Percentiles rank a stretch among this genome's conserved stretches.
Evolutionary conservation across 148 eudicot species (phyloP).

Genomic region (Spergularia marina): DNA sequence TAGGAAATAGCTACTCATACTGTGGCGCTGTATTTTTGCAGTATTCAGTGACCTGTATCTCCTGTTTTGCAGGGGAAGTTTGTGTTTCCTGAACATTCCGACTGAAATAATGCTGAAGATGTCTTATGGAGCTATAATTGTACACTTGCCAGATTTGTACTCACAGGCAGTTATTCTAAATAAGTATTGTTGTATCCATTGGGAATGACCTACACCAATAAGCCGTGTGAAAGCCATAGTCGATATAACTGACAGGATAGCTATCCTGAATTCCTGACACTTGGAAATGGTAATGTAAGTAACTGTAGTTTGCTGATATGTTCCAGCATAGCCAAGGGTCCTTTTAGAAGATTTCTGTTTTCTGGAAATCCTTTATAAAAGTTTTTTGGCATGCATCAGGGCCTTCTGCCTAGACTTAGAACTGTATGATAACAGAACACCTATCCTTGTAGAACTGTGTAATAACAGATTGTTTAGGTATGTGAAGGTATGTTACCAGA

Average conservation of each 20-base stretch:
- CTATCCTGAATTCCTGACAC: not conserved
- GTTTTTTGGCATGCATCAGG: too few relatives aligned
- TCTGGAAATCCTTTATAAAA: not conserved
- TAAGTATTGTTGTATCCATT: not conserved
- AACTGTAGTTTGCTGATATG: not conserved
- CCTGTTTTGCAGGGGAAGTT: constrained; percentile 22
- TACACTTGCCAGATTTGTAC: constrained; percentile 10
- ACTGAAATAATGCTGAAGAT: not conserved
- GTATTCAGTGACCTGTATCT: not conserved
- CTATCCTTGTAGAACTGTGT: too few relatives aligned
- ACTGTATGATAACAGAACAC: too few relatives aligned
- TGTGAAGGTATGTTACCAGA: too few relatives aligned
- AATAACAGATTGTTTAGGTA: too few relatives aligned
- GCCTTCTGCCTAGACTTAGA: too few relatives aligned
- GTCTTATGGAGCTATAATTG: not conserved
- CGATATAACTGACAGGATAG: not conserved
- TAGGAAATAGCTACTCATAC: not conserved
- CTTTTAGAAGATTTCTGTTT: not conserved
- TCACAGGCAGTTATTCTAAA: constrained; percentile 1
- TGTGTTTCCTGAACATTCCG: constrained; percentile 9
- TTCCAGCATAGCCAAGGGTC: not conserved
- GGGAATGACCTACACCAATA: not conserved
- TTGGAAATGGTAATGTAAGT: constrained; percentile 6
- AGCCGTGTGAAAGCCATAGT: not conserved
- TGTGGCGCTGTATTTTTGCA: not conserved